phyloP scores from a whole-genome alignment of 2,329 filamentous ascomycete genomes.

The Fusarium siculi region DNA sequence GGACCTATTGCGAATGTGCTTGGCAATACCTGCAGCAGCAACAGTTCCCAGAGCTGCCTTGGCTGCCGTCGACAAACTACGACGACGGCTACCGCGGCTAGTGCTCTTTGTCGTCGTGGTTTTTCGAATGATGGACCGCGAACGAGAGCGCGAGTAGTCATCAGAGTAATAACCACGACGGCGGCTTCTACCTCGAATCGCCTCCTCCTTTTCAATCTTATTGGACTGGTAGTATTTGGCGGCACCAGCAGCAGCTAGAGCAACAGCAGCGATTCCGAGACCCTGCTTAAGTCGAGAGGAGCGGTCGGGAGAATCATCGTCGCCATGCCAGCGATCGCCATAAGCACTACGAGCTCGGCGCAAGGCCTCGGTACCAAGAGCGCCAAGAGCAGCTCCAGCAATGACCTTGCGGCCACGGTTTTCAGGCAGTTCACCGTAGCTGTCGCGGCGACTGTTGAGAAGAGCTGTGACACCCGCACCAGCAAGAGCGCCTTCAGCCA shows the following conservation, averaged over 20 bases:
- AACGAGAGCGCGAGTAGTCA: conserved; percentile 57
- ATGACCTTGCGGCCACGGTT: conserved; percentile 68
- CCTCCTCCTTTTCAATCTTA: conserved; percentile 69
- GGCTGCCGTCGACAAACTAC: conserved; percentile 61
- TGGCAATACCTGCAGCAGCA: conserved; percentile 66
- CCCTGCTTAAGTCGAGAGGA: conserved; percentile 68
- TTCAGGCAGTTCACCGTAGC: conserved; percentile 60
- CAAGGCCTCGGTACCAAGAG: conserved; percentile 69
- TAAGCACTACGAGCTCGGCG: conserved; percentile 71
- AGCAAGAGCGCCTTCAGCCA: conserved; percentile 73
- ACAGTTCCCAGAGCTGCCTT: conserved; percentile 69
- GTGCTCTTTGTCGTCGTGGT: conserved; percentile 52
- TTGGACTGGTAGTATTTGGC: conserved; percentile 71
- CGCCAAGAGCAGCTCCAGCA: conserved; percentile 71
- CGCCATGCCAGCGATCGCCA: conserved; percentile 60
- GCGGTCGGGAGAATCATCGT: conserved; percentile 53
- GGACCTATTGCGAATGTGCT: conserved; percentile 67
- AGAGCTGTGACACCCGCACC: conserved; percentile 71
- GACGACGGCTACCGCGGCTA: conserved; percentile 51
- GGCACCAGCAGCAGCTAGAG: conserved; percentile 72
- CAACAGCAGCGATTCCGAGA: conserved; percentile 70
- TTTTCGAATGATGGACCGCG: conserved; percentile 52
- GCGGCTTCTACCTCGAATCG: conserved; percentile 65
- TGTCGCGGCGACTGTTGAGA: conserved; percentile 63
- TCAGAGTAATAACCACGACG: conserved; percentile 55